Conservation (phyloP, 805 yeast species). For the Lipomyces mesembrius region DNA sequence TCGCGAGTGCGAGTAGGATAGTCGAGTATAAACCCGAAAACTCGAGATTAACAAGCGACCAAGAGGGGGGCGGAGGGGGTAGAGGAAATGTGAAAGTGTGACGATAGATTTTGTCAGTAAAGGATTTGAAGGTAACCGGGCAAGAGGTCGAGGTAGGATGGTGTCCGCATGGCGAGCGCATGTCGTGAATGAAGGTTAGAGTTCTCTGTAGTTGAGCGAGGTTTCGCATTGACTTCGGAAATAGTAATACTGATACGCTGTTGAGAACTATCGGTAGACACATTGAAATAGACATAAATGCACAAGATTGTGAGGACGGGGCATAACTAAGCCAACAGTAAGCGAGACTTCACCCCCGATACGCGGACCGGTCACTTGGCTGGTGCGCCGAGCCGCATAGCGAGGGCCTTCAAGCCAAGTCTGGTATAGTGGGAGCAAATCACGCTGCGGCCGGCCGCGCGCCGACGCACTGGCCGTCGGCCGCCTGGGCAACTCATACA, state of each 20-base stretch:
- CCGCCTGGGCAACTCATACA: not conserved
- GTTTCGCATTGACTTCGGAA: constrained; percentile 2
- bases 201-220: not conserved
- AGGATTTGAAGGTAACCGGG: not conserved
- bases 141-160: not conserved
- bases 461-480: constrained; percentile 13
- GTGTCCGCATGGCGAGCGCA: not conserved
- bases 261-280: not conserved
- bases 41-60: not conserved
- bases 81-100: not conserved
- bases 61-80: not conserved
- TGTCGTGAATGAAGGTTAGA: not conserved
- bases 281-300: not conserved
- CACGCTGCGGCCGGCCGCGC: constrained; percentile 3
- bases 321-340: not conserved
- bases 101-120: not conserved
- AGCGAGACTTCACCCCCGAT: not conserved
- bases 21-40: not conserved
- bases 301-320: not conserved
- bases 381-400: not conserved
- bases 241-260: not conserved
- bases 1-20: not conserved
- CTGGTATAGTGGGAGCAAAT: not conserved
- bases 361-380: not conserved
- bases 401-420: not conserved